These are phyloP conservation scores for Angophora floribunda DNA, from an alignment of 345 rosid genomes.

Conservation along the genomic window DNA sequence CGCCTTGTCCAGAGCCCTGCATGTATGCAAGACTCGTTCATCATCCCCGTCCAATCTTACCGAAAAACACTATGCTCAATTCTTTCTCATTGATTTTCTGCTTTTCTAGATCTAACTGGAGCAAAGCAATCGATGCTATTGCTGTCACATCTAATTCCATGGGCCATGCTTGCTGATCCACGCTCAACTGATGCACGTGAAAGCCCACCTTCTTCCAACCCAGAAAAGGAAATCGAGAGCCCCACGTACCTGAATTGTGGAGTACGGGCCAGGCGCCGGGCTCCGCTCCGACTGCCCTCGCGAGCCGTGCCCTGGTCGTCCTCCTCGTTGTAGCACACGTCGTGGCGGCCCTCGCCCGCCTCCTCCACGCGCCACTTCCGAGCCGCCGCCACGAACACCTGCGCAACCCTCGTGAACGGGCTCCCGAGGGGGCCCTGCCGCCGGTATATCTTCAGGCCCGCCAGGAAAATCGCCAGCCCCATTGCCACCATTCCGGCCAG, in stretches of 20 bases:
- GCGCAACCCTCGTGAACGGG: slow-evolving; percentile 56
- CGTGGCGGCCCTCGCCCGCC: slow-evolving; percentile 12
- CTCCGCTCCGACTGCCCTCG: not conserved
- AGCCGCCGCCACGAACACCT: slow-evolving; percentile 59
- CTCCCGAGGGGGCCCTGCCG: slow-evolving; percentile 54
- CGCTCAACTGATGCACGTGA: not conserved
- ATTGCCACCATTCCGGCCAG: slow-evolving; percentile 35
- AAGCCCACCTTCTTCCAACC: not conserved
- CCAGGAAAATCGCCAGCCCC: slow-evolving; percentile 37
- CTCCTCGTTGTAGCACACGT: slow-evolving; percentile 13
- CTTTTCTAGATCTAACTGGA: not conserved
- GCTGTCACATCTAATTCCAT: not conserved
- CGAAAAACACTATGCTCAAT: not conserved
- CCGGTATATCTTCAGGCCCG: slow-evolving; percentile 48
- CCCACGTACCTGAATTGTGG: slow-evolving; percentile 49
- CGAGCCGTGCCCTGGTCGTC: not conserved
- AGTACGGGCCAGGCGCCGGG: slow-evolving; percentile 27
- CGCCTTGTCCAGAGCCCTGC: slow-evolving; percentile 81
- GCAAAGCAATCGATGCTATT: not conserved
- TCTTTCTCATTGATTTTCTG: not conserved
- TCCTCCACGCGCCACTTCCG: slow-evolving; percentile 50
- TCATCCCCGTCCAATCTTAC: not conserved
- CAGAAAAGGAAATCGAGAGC: not conserved
- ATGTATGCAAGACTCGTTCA: not conserved
- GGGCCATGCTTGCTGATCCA: not conserved